Evolutionary conservation across 306 rosid species (phyloP), one percentile per base, ranked within the genome.

Genomic region (Cucumis sativus): DNA sequence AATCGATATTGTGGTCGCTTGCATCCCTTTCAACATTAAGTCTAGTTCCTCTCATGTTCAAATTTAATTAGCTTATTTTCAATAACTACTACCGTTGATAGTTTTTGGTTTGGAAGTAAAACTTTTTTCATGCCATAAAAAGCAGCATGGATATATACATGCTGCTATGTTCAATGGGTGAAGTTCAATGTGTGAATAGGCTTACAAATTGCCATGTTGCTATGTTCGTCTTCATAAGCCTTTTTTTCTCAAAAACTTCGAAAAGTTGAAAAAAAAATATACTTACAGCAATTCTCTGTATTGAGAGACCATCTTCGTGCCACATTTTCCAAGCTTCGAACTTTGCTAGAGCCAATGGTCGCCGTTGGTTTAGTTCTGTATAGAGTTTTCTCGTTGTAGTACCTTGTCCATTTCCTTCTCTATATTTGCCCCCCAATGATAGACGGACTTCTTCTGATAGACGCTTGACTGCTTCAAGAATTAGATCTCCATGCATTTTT

Each of bases 321-420:
- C 96, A 93, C 96, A 86, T 87, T 87, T 81, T 91, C 97, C 97
- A 93, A 56, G 97, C 92, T 51, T 89, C 93, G 66, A 79, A 75
- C 87, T 88, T 93, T 57, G 96, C 93, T 0, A 91, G 86, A 8
- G 83, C 30, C 79, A 93, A 77, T 79, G 84, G 90, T 76, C 55
- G 79, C 40, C 76, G 81, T 76, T 40, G 86, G 81, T 35, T 85
- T 75, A 86, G 20, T 63, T 64, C 41, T 33, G 88, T 74, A 84
- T 80, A 75, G 77, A 83, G 88, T 83, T 83, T 88, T 77, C 80
- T 82, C 6, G 81, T 82, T 47, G 81, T 43, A 47, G 82, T 79
- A 72, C 85, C 75, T 85, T 84, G 93, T 72, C 85, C 4, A 25
- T 25, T 80, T 60, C 59, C 75, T 70, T 43, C 75, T 45, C 47